A percentile compares a stretch with the other conserved stretches of the same genome.
These are phyloP conservation scores for Boechera stricta DNA, from an alignment of 345 rosid species.

Conservation along the genomic window DNA sequence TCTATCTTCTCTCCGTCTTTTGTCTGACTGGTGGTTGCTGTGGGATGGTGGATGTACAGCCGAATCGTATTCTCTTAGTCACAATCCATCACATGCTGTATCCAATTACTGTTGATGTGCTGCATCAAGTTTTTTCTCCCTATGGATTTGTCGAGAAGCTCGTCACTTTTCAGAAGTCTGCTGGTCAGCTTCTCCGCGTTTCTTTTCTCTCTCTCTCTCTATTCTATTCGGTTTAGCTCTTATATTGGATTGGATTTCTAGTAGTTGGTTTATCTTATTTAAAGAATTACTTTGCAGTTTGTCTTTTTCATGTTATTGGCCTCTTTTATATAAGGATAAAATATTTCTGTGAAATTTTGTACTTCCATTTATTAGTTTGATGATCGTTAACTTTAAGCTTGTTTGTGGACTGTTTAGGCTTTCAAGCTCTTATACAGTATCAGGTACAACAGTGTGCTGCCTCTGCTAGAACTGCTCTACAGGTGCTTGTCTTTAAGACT, in stretches of 20 bases:
- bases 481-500: slow-evolving; percentile 51
- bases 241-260: slow-evolving; percentile 18
- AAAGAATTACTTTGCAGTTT: neutral
- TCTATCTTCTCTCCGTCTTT: slow-evolving; percentile 62
- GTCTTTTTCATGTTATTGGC: slow-evolving; percentile 5
- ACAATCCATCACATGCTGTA: slow-evolving; percentile 95
- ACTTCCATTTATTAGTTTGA: neutral
- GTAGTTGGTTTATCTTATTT: neutral
- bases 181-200: slow-evolving; percentile 83
- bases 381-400: slow-evolving; percentile 9
- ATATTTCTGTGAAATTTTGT: neutral
- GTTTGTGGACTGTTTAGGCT: slow-evolving; percentile 59
- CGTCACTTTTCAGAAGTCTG: slow-evolving; percentile 97
- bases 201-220: slow-evolving; percentile 35
- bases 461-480: slow-evolving; percentile 84
- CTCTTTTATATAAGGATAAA: neutral
- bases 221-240: slow-evolving; percentile 47
- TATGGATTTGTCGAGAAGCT: slow-evolving; percentile 96
- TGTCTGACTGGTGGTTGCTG: slow-evolving; percentile 65
- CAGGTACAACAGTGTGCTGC: slow-evolving; percentile 78
- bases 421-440: slow-evolving; percentile 96
- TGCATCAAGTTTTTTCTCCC: slow-evolving; percentile 95
- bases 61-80: slow-evolving; percentile 92
- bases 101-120: slow-evolving; percentile 95
- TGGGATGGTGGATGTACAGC: slow-evolving; percentile 69